These are phyloP conservation scores for Trichoderma endophyticum DNA, from an alignment of 2,329 filamentous ascomycete species.

Conservation along the genomic window DNA sequence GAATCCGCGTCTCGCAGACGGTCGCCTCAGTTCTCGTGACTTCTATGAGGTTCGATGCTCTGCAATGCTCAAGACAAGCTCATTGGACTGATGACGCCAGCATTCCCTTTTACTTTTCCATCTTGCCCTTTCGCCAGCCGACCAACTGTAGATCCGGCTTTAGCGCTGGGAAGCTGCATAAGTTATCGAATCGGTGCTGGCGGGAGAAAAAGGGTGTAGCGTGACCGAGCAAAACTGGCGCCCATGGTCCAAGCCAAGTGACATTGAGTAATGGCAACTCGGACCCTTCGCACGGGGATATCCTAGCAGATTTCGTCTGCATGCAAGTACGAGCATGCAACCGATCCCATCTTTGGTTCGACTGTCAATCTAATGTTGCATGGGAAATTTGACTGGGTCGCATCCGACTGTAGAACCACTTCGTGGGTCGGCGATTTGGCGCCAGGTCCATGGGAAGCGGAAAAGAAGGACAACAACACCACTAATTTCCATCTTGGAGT, in stretches of 20 bases:
- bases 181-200: neutral
- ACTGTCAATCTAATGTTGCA: conserved; percentile 8
- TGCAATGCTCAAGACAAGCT: neutral
- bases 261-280: conserved; percentile 16
- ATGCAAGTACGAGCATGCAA: conserved; percentile 1
- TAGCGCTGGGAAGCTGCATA: neutral
- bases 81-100: neutral
- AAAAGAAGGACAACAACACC: neutral
- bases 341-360: conserved; percentile 2
- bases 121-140: neutral
- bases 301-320: neutral
- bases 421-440: neutral
- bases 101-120: neutral
- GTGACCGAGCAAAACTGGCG: conserved; percentile 14
- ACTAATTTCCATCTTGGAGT: neutral
- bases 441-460: neutral
- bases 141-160: neutral
- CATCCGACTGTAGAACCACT: neutral
- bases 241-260: neutral
- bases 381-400: conserved; percentile 1
- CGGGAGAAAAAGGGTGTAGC: conserved; percentile 16
- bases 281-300: neutral
- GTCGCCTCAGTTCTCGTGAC: neutral
- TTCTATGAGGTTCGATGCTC: conserved; percentile 5
- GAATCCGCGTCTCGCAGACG: neutral